These are phyloP conservation scores for Candida bentonensis DNA, from an alignment of 805 yeast species.

Conservation along the genomic window DNA sequence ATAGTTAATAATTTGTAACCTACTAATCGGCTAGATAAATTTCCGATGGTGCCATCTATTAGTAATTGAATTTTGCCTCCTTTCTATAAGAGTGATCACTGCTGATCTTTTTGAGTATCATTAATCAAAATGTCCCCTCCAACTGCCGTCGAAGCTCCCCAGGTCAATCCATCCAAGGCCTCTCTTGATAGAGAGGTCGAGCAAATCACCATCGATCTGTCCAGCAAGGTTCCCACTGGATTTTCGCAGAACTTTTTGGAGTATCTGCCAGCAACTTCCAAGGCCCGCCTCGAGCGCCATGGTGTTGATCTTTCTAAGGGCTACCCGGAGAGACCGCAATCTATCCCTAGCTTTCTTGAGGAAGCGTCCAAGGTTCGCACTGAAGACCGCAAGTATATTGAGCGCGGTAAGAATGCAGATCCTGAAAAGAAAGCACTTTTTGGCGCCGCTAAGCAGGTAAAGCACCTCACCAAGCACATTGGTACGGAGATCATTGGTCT, in stretches of 20 bases:
- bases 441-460: conserved; percentile 30
- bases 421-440: conserved; percentile 29
- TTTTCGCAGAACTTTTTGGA: conserved; percentile 2
- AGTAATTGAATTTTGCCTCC: too few species aligned
- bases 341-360: conserved; percentile 27
- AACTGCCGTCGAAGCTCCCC: conserved; percentile 17
- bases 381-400: conserved; percentile 21
- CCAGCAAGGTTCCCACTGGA: background rate
- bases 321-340: conserved; percentile 27
- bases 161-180: background rate
- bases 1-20: too few species aligned
- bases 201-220: background rate
- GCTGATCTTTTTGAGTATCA: too few species aligned
- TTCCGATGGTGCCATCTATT: too few species aligned
- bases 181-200: background rate
- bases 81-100: too few species aligned
- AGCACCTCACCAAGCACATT: conserved; percentile 29
- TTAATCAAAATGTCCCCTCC: conserved; percentile 41
- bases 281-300: conserved; percentile 21
- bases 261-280: conserved; percentile 16
- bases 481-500: conserved; percentile 40
- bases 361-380: conserved; percentile 27
- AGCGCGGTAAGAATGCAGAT: conserved; percentile 25
- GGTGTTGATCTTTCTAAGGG: conserved; percentile 27
- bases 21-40: too few species aligned